Conservation (phyloP, 2,329 filamentous ascomycete species). For the Microascus cirrosus region DNA sequence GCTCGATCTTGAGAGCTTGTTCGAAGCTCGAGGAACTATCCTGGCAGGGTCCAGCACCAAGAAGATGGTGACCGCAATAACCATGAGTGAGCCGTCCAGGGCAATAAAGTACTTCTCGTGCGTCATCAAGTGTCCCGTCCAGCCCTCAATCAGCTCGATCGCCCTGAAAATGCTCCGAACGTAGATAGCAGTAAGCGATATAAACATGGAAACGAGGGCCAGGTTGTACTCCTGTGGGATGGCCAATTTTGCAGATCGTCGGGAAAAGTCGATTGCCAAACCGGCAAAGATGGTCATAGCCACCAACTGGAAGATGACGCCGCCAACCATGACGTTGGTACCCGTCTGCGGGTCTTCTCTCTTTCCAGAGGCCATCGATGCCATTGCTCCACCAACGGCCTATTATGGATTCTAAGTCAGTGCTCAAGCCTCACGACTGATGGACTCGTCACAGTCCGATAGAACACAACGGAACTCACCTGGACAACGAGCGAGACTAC, state of each 20-base stretch:
- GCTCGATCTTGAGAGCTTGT: conserved; percentile 1
- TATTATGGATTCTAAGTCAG: conserved; percentile 14
- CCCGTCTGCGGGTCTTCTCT: conserved; percentile 25
- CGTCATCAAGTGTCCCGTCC: conserved; percentile 37
- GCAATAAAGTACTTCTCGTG: conserved; percentile 35
- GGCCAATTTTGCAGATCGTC: conserved; percentile 18
- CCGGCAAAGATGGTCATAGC: conserved; percentile 34
- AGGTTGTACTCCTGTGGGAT: conserved; percentile 16
- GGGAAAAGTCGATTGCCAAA: conserved; percentile 24
- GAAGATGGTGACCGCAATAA: conserved; percentile 30
- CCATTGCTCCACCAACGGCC: conserved; percentile 34
- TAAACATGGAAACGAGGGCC: conserved; percentile 22
- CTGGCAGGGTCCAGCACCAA: conserved; percentile 26
- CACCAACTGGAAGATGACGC: conserved; percentile 36
- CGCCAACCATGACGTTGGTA: conserved; percentile 35
- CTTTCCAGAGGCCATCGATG: conserved; percentile 14
- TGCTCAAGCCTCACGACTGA: no score
- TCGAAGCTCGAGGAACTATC: not conserved
- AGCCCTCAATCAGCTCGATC: conserved; percentile 36
- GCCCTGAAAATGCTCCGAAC: conserved; percentile 36
- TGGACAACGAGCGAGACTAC: conserved; percentile 21
- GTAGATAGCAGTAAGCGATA: conserved; percentile 31
- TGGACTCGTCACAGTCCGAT: no score
- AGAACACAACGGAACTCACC: conserved; percentile 1
- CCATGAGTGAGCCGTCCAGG: conserved; percentile 36